Evolutionary conservation across 1,139 yeast genomes (phyloP).

Genomic region (Kurtzmaniella quercitrusa): DNA sequence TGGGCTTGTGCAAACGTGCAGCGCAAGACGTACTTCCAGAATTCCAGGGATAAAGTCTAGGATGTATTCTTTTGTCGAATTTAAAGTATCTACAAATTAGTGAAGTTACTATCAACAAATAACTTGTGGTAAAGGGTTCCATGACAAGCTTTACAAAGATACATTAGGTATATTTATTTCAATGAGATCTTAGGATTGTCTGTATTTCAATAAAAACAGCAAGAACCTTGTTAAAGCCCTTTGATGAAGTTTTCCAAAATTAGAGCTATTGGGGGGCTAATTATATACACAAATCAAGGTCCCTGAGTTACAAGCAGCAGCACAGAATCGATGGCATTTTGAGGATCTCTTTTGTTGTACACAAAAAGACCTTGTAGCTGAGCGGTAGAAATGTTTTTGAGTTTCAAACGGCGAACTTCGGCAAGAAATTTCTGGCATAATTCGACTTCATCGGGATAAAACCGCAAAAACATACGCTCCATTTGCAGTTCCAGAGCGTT

Average conservation of each 20-base stretch:
- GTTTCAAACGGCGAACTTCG: conserved; percentile 44
- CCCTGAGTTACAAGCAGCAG: neutral
- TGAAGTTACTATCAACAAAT: too few relatives aligned
- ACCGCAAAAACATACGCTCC: conserved; percentile 77
- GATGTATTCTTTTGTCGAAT: conserved; percentile 1
- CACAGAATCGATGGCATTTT: conserved; percentile 68
- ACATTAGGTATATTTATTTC: too few relatives aligned
- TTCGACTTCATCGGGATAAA: conserved; percentile 64
- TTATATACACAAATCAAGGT: neutral
- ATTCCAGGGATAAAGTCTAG: conserved; percentile 17
- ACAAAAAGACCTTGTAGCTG: conserved; percentile 94
- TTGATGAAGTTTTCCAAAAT: too few relatives aligned
- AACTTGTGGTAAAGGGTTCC: too few relatives aligned
- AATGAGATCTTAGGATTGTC: too few relatives aligned
- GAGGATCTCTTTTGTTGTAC: conserved; percentile 82
- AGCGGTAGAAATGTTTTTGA: conserved; percentile 77
- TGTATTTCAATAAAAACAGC: too few relatives aligned
- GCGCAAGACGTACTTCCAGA: conserved; percentile 18
- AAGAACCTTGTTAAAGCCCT: too few relatives aligned
- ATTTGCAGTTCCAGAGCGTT: conserved; percentile 85
- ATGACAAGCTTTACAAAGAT: too few relatives aligned
- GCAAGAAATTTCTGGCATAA: conserved; percentile 62
- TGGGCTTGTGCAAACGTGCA: conserved; percentile 26
- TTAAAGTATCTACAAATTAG: too few relatives aligned
- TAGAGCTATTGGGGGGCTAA: too few relatives aligned